Evolutionary conservation across 768 basidiomycete genomes (phyloP), one percentile per base, ranked within the genome.

Genomic region (Saitozyma podzolica): DNA sequence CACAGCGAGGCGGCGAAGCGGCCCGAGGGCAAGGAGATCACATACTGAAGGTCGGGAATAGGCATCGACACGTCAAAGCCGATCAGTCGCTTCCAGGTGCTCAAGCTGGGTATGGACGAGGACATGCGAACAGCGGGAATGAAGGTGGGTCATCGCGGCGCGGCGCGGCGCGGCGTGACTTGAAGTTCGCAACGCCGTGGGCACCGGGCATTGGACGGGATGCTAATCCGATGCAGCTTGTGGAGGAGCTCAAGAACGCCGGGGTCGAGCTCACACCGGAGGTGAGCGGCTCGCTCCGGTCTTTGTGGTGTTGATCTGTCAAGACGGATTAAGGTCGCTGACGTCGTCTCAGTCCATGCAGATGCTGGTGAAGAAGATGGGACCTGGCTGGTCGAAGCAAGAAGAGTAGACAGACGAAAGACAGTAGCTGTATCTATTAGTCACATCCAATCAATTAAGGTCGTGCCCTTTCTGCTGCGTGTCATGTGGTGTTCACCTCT

Each of bases 231-330:
- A 42, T 40, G 13, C 37, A 73, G 71, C 50, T 76, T 4, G 69
- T 73, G 66, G 48, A 57, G 9, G 69, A 76, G 58, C 49, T 76
- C 53, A 67, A 69, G 48, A 60, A 71, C 40, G 74, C 74, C 14
- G 74, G 74, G 17, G 66, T 76, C 7, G 74, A 76, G 54, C 59
- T 72, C 13, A 72, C 65, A 45, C 69, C 69, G 9, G 50, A 62
- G 56, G 69, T 70, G 11, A 59, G 69, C 55, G 45, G 45, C 45
- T 47, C 45, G 3, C 3, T 47, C 13, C 13, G 11, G 45, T 17
- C n/a, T n/a, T n/a, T 17, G 45, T 11, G n/a, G 45, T 47, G 45
- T 17, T 6, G 45, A 17, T 11, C 45, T 47, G 13, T 13, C 45
- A 17, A 47, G 13, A 47, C 45, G n/a, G 45, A 6, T 17, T 6